A percentile compares a stretch with the other conserved stretches of the same genome.
Evolutionary conservation across 2,329 filamentous ascomycete species (phyloP).

Genomic region (Pleoardoris graminearum): DNA sequence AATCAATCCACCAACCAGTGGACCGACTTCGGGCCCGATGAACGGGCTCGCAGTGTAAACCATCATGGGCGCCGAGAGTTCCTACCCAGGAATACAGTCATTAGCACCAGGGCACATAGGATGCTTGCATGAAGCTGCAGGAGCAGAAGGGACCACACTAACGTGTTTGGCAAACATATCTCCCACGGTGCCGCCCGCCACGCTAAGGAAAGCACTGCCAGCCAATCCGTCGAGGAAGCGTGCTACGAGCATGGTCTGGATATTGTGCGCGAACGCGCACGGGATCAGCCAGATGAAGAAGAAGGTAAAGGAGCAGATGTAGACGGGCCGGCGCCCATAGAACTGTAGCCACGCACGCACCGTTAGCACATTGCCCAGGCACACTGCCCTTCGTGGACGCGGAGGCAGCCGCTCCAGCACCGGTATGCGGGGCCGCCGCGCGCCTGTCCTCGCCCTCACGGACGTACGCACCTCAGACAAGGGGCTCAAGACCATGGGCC

Average conservation of each 20-base stretch:
- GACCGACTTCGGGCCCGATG: constrained; percentile 61
- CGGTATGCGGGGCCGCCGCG: constrained; percentile 5
- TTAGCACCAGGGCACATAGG: background rate
- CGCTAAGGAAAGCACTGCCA: constrained; percentile 64
- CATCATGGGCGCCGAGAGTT: constrained; percentile 81
- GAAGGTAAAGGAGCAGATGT: constrained; percentile 71
- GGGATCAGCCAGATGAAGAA: constrained; percentile 83
- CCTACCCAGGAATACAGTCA: constrained; percentile 32
- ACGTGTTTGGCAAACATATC: constrained; percentile 56
- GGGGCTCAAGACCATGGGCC: constrained; percentile 61
- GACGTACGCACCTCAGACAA: constrained; percentile 50
- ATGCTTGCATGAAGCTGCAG: constrained; percentile 6
- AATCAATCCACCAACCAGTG: constrained; percentile 75
- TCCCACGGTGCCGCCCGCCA: constrained; percentile 83
- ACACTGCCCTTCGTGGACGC: background rate
- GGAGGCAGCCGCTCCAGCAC: background rate
- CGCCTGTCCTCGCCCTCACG: background rate
- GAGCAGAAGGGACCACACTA: constrained; percentile 13
- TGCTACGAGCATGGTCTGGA: constrained; percentile 75
- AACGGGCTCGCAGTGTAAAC: constrained; percentile 62
- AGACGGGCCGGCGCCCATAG: constrained; percentile 81
- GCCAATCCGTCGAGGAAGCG: constrained; percentile 78
- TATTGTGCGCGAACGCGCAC: constrained; percentile 78
- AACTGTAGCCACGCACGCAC: constrained; percentile 54
- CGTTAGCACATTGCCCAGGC: background rate